Percentiles rank a stretch among this genome's conserved stretches.
These are phyloP conservation scores for Kitagawia praeruptora DNA, from an alignment of 129 eudicot genomes.

Conservation along the genomic window DNA sequence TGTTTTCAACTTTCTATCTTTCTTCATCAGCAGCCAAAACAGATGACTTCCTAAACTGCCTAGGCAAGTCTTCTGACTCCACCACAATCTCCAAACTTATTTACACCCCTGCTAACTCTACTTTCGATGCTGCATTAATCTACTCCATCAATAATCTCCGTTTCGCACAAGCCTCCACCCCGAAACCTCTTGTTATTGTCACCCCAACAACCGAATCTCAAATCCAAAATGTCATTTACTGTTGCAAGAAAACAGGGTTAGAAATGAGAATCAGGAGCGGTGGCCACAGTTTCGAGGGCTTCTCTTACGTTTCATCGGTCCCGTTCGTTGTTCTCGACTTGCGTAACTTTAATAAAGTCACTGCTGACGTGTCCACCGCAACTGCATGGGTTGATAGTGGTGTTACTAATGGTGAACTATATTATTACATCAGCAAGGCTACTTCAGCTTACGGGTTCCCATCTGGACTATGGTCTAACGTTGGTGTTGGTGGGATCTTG, in stretches of 20 bases:
- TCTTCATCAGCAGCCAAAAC: neutral
- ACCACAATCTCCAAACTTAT: neutral
- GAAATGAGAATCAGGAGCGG: slow-evolving; percentile 6
- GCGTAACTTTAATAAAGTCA: neutral
- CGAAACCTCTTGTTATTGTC: neutral
- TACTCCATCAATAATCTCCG: neutral
- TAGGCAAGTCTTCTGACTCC: neutral
- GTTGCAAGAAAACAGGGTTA: neutral
- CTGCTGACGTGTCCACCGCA: neutral
- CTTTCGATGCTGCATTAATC: neutral
- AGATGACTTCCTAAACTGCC: neutral
- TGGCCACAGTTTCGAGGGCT: slow-evolving; percentile 6
- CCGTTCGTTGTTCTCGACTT: neutral
- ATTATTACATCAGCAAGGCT: neutral
- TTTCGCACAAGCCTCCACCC: neutral
- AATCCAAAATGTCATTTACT: slow-evolving; percentile 1
- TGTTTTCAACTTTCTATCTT: neutral
- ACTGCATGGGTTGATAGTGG: slow-evolving; percentile 8
- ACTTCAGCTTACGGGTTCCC: neutral
- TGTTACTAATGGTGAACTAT: neutral
- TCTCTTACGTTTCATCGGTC: neutral
- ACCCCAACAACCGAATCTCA: slow-evolving; percentile 3
- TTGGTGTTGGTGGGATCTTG: slow-evolving; percentile 3
- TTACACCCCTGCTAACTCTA: neutral
- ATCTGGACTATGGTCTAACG: neutral